Percentiles rank a stretch among this genome's conserved stretches.
These are phyloP conservation scores for Leptographium flavum DNA, from an alignment of 2,329 filamentous ascomycete species.

Conservation along the genomic window DNA sequence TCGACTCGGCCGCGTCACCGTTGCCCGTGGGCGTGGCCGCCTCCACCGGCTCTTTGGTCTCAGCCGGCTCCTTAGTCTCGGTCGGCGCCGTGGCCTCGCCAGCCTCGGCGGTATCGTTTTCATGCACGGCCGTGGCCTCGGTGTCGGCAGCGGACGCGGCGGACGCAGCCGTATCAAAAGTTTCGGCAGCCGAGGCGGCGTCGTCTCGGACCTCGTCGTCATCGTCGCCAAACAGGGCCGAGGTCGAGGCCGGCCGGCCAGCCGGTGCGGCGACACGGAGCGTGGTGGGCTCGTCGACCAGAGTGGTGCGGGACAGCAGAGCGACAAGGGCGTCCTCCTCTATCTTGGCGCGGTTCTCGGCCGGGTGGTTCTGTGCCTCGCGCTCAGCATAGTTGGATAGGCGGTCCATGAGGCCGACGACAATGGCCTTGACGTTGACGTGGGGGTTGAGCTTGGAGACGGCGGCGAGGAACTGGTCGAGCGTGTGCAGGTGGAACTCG, in stretches of 20 bases:
- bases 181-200: conserved; percentile 19
- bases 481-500: conserved; percentile 92
- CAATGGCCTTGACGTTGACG: conserved; percentile 95
- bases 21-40: background rate
- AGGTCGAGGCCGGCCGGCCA: background rate
- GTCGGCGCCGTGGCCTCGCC: no score
- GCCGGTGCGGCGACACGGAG: background rate
- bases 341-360: conserved; percentile 57
- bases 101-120: conserved; percentile 6
- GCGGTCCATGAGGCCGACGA: conserved; percentile 95
- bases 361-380: conserved; percentile 58
- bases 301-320: conserved; percentile 62
- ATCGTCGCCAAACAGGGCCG: background rate
- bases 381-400: conserved; percentile 88
- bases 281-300: conserved; percentile 24
- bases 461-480: conserved; percentile 87
- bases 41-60: background rate
- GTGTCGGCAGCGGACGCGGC: conserved; percentile 30
- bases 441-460: conserved; percentile 89
- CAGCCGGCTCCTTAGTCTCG: no score
- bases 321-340: conserved; percentile 74
- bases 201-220: conserved; percentile 13
- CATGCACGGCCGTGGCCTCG: conserved; percentile 33
- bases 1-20: conserved; percentile 16
- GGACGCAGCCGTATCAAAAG: conserved; percentile 20